A percentile compares a stretch with the other conserved stretches of the same genome.
Conservation (phyloP, 1,139 yeast genomes). For the Blastobotrys niveus region DNA sequence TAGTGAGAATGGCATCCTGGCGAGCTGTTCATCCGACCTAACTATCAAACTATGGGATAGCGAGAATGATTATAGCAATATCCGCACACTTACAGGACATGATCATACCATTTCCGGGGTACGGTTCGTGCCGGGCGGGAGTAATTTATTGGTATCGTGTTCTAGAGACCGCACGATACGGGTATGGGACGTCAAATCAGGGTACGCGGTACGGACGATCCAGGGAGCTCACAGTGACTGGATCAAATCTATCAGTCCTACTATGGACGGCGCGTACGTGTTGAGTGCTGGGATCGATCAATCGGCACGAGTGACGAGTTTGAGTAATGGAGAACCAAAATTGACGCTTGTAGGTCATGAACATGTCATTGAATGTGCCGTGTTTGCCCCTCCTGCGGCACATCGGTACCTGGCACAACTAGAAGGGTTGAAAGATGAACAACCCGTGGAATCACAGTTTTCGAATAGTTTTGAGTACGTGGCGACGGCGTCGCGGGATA, state of each 20-base stretch:
- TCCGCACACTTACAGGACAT: conserved; percentile 76
- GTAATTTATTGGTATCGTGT: conserved; percentile 51
- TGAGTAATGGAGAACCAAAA: conserved; percentile 62
- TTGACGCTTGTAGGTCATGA: conserved; percentile 69
- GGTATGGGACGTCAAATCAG: conserved; percentile 70
- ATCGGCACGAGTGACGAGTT: conserved; percentile 57
- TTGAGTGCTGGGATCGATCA: conserved; percentile 82
- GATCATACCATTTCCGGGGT: conserved; percentile 78
- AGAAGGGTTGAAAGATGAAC: conserved; percentile 29
- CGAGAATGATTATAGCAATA: conserved; percentile 45
- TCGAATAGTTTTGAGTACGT: conserved; percentile 37
- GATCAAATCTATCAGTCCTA: conserved; percentile 65
- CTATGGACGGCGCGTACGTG: conserved; percentile 49
- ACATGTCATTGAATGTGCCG: conserved; percentile 75
- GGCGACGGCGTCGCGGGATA: conserved; percentile 79
- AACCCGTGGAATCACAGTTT: conserved; percentile 24
- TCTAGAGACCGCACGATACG: conserved; percentile 73
- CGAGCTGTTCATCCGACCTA: conserved; percentile 72
- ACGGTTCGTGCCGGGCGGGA: conserved; percentile 45
- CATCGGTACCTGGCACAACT: conserved; percentile 48
- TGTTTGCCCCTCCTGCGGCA: conserved; percentile 55
- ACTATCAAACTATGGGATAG: conserved; percentile 68
- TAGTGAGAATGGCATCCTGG: conserved; percentile 34
- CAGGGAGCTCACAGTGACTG: conserved; percentile 76
- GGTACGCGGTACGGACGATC: conserved; percentile 61